Conservation (phyloP, 2,329 filamentous ascomycete genomes). For the Neofusicoccum kwambonambiense region DNA sequence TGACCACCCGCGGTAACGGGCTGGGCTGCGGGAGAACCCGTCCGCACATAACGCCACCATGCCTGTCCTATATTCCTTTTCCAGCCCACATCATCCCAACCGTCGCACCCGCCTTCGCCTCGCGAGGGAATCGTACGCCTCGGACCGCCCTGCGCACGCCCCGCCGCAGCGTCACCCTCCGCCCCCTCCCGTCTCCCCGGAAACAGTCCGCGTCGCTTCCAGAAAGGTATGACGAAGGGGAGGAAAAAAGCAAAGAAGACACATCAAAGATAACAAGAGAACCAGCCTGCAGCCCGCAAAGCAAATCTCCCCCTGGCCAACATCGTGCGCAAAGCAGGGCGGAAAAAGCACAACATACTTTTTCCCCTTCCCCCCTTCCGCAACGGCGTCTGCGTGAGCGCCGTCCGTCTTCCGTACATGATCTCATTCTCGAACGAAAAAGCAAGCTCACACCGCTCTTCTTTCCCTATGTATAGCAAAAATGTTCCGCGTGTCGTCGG, state of each 20-base stretch:
- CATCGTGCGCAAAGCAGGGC: background rate
- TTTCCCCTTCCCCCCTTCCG: background rate
- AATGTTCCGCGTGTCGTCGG: background rate
- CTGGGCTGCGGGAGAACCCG: constrained; percentile 5
- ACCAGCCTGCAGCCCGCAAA: background rate
- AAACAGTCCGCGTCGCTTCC: background rate
- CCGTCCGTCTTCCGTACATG: too few relatives aligned
- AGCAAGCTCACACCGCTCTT: constrained; percentile 8
- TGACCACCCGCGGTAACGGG: background rate
- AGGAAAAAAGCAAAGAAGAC: background rate
- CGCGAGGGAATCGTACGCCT: background rate
- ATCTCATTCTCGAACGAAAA: background rate
- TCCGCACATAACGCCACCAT: background rate
- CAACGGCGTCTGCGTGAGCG: too few relatives aligned
- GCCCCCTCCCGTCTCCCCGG: background rate
- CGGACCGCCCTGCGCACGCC: too few relatives aligned
- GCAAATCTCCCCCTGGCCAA: background rate
- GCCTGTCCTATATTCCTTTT: background rate
- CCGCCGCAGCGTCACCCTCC: background rate
- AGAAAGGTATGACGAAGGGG: background rate
- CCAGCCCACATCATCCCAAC: background rate
- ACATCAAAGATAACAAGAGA: background rate
- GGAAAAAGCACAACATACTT: background rate
- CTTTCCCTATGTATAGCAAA: background rate
- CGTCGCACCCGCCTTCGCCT: background rate